phyloP scores from a whole-genome alignment of 352 stramenopile species.

The Phytophthora cajani region DNA sequence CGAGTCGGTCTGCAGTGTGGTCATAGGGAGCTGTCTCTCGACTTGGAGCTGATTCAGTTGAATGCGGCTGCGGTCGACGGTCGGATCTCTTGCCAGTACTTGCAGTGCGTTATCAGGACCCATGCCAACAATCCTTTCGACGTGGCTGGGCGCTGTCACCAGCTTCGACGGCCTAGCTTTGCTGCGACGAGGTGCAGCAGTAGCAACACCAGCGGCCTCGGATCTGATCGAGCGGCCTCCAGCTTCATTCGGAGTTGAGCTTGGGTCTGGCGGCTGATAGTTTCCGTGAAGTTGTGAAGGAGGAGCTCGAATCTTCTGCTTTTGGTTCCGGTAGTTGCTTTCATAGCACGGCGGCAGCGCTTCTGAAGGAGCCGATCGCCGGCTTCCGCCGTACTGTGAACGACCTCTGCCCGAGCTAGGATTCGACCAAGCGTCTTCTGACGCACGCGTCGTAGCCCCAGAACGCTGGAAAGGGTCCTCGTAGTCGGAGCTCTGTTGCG shows the following conservation, averaged over 20 bases:
- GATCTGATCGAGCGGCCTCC: not conserved
- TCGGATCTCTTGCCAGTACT: slow-evolving; percentile 22
- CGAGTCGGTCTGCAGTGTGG: slow-evolving; percentile 34
- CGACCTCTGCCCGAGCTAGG: slow-evolving; percentile 1
- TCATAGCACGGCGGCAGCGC: slow-evolving; percentile 1
- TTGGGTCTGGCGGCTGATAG: slow-evolving; percentile 3
- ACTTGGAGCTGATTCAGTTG: slow-evolving; percentile 21
- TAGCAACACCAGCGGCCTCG: not conserved
- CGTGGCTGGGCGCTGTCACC: slow-evolving; percentile 3
- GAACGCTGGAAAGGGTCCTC: slow-evolving; percentile 19
- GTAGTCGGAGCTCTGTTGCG: slow-evolving; percentile 13
- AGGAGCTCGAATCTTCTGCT: not conserved
- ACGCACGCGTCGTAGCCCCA: slow-evolving; percentile 9
- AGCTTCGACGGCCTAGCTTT: not conserved
- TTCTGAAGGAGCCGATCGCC: not conserved
- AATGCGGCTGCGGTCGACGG: slow-evolving; percentile 17
- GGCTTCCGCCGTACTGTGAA: not conserved
- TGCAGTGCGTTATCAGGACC: slow-evolving; percentile 18
- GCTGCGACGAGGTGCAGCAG: slow-evolving; percentile 12
- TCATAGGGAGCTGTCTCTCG: slow-evolving; percentile 32
- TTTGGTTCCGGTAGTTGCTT: not conserved
- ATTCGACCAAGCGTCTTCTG: slow-evolving; percentile 20
- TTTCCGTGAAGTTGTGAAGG: slow-evolving; percentile 6
- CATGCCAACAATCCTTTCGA: slow-evolving; percentile 19
- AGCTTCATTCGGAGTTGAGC: not conserved